These are phyloP conservation scores for Drechslerella stenobrocha DNA, from an alignment of 2,329 filamentous ascomycete species.

Conservation along the genomic window DNA sequence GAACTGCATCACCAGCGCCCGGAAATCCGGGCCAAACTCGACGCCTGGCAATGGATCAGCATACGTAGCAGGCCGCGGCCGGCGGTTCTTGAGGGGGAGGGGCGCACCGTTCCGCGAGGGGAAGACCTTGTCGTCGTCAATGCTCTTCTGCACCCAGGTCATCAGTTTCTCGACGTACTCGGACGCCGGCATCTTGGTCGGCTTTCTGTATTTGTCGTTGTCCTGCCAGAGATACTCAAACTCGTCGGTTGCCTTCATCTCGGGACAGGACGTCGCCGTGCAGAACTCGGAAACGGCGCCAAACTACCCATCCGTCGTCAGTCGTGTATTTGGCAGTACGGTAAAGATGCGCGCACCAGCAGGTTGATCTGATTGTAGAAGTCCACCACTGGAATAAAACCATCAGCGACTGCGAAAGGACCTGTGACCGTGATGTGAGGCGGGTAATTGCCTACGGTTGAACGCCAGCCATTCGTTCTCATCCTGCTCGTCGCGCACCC, in stretches of 20 bases:
- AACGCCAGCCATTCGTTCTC: conserved; percentile 98
- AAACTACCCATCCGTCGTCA: conserved; percentile 59
- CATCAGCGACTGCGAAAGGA: not conserved
- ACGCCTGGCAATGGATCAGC: conserved; percentile 64
- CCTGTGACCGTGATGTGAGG: not conserved
- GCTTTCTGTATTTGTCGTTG: conserved; percentile 86
- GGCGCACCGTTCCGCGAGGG: conserved; percentile 81
- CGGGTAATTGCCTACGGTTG: conserved; percentile 68
- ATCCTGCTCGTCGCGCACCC: conserved; percentile 60
- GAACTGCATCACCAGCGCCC: conserved; percentile 83
- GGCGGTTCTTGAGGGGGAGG: not conserved
- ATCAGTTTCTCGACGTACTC: conserved; percentile 98
- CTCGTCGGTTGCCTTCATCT: conserved; percentile 99
- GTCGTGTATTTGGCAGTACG: not conserved
- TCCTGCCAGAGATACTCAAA: conserved; percentile 99
- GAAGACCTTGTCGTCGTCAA: conserved; percentile 93
- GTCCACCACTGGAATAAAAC: conserved; percentile 74
- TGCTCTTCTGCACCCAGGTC: conserved; percentile 91
- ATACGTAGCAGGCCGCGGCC: not conserved
- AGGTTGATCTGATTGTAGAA: conserved; percentile 99
- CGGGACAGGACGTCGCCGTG: conserved; percentile 92
- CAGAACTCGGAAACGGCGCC: conserved; percentile 99
- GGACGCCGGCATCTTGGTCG: conserved; percentile 96
- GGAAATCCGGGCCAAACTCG: conserved; percentile 91
- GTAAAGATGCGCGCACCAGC: conserved; percentile 58